phyloP scores from a whole-genome alignment of 2,329 filamentous ascomycete genomes.

The Colletotrichum sp. region DNA sequence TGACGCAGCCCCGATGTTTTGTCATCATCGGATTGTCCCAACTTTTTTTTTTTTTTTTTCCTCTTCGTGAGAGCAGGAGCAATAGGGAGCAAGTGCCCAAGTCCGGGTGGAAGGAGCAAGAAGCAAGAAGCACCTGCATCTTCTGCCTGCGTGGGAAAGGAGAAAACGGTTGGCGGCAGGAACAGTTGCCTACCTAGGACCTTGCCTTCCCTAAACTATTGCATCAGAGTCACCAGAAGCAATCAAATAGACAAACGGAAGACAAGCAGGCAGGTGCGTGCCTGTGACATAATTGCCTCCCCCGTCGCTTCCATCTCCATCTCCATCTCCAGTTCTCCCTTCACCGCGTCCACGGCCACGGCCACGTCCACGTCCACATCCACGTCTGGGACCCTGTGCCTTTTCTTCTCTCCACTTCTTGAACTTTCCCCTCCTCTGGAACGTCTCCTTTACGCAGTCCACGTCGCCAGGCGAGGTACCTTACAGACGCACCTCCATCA shows the following conservation, averaged over 20 bases:
- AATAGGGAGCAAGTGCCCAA: not conserved
- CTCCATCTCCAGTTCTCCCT: not conserved
- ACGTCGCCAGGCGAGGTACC: not conserved
- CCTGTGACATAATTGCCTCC: not conserved
- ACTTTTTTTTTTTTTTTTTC: not conserved
- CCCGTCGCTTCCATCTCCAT: not conserved
- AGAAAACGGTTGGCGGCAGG: not conserved
- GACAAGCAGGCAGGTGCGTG: not conserved
- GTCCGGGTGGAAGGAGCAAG: not conserved
- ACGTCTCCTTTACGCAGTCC: not conserved
- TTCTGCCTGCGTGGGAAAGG: not conserved
- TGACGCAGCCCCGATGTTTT: constrained; percentile 22
- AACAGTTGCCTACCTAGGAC: not conserved
- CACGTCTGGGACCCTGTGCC: not conserved
- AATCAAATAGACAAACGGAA: not conserved
- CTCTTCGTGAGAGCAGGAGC: not conserved
- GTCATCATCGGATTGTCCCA: constrained; percentile 14
- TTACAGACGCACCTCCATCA: not conserved
- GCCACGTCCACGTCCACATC: not conserved
- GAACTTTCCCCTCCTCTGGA: not conserved
- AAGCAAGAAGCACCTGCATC: not conserved
- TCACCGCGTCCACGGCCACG: not conserved
- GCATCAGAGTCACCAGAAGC: not conserved
- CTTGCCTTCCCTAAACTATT: not conserved
- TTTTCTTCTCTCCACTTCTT: not conserved